Conservation (phyloP, 192 early-diverging fungal species). For the Thamnidium elegans region DNA sequence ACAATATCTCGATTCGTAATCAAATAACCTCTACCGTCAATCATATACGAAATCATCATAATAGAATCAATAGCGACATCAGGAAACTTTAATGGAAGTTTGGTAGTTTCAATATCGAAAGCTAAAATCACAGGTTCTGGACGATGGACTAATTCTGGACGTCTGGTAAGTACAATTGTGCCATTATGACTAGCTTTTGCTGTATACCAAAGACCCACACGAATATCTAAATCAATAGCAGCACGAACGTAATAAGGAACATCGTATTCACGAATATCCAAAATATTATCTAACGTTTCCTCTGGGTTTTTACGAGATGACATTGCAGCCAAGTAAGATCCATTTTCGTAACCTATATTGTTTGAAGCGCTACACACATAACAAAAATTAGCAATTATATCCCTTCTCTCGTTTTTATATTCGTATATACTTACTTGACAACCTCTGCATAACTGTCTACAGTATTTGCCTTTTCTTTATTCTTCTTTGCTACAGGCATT, state of each 20-base stretch:
- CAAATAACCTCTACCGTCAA: constrained; percentile 95
- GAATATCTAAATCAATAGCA: constrained; percentile 91
- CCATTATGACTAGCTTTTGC: constrained; percentile 60
- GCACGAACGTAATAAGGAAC: constrained; percentile 95
- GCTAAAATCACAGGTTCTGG: constrained; percentile 93
- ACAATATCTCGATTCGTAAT: constrained; percentile 98
- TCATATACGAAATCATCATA: constrained; percentile 99
- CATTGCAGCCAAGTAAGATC: constrained; percentile 6
- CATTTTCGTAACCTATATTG: constrained; percentile 23
- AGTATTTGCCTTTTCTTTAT: constrained; percentile 59
- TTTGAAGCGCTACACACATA: constrained; percentile 20
- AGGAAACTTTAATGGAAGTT: constrained; percentile 96
- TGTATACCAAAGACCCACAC: constrained; percentile 95
- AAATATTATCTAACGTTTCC: constrained; percentile 67
- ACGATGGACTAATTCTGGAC: constrained; percentile 85
- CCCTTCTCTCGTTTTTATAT: background rate
- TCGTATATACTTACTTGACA: constrained; percentile 44
- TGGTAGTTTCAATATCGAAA: constrained; percentile 98
- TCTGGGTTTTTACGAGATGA: constrained; percentile 37
- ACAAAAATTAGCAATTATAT: background rate
- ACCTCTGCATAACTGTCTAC: constrained; percentile 71
- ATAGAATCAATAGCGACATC: constrained; percentile 86
- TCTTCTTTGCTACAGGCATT: constrained; percentile 66
- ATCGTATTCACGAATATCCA: constrained; percentile 96
- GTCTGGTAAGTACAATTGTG: constrained; percentile 57